These are phyloP conservation scores for Solanum paucissectum DNA, from an alignment of 257 asterid genomes.

Conservation along the genomic window DNA sequence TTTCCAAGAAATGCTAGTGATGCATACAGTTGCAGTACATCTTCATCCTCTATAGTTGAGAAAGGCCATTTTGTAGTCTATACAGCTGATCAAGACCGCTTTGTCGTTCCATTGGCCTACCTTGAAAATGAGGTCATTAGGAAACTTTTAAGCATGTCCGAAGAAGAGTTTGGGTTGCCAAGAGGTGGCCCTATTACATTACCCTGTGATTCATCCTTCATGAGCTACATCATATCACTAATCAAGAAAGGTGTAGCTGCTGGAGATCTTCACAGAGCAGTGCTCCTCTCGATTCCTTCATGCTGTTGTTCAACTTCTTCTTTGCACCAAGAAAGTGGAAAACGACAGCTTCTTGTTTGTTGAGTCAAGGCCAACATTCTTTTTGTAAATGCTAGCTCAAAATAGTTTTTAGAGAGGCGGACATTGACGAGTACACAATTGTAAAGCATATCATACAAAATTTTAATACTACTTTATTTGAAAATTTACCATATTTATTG, in stretches of 20 bases:
- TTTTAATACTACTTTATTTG: neutral
- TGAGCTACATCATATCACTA: slow-evolving; percentile 8
- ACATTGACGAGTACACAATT: neutral
- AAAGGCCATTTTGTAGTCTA: slow-evolving; percentile 30
- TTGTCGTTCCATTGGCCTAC: slow-evolving; percentile 10
- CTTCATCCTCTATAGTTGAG: neutral
- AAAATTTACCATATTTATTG: neutral
- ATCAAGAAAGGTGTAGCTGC: slow-evolving; percentile 10
- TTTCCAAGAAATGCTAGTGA: too few species aligned
- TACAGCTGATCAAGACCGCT: slow-evolving; percentile 10
- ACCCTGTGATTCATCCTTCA: slow-evolving; percentile 14
- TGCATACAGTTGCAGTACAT: neutral
- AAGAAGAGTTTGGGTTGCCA: slow-evolving; percentile 6
- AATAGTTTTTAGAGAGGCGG: neutral
- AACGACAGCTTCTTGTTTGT: neutral
- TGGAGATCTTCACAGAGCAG: slow-evolving; percentile 18
- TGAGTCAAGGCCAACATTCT: neutral
- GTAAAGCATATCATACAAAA: neutral
- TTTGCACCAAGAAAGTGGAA: neutral
- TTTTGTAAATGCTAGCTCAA: neutral
- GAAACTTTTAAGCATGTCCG: slow-evolving; percentile 18
- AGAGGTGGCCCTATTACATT: slow-evolving; percentile 7
- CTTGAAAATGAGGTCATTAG: slow-evolving; percentile 8
- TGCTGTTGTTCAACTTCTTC: neutral
- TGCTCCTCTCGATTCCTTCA: slow-evolving; percentile 8